A percentile compares a stretch with the other conserved stretches of the same genome.
Evolutionary conservation across 2,329 filamentous ascomycete genomes (phyloP).

Genomic region (Ophiobolus disseminans): DNA sequence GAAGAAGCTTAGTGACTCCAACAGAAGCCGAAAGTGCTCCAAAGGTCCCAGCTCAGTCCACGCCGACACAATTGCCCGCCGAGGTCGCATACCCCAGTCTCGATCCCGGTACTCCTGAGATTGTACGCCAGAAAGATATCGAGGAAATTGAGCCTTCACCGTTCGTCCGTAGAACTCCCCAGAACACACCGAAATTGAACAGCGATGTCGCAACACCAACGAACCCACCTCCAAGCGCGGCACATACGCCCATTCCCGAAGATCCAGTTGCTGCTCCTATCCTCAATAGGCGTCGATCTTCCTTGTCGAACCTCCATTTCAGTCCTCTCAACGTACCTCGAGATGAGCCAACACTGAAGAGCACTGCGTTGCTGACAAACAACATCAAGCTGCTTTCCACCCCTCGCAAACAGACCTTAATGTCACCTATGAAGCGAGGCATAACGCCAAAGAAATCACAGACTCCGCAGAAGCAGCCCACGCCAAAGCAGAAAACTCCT

Average conservation of each 20-base stretch:
- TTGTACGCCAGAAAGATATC: constrained; percentile 32
- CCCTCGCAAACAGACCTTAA: constrained; percentile 54
- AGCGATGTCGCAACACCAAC: constrained; percentile 30
- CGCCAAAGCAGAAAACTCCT: constrained; percentile 51
- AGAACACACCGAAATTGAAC: constrained; percentile 26
- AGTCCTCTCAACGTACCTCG: constrained; percentile 40
- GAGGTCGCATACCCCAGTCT: constrained; percentile 31
- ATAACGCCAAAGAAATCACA: constrained; percentile 47
- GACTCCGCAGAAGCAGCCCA: constrained; percentile 48
- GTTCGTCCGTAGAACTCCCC: constrained; percentile 37
- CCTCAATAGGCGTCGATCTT: constrained; percentile 44
- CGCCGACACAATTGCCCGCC: constrained; percentile 34
- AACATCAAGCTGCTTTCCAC: constrained; percentile 58
- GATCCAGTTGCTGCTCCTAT: constrained; percentile 46
- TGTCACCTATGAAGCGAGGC: constrained; percentile 52
- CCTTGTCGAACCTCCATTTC: constrained; percentile 43
- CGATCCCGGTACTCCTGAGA: constrained; percentile 38
- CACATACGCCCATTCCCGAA: constrained; percentile 31
- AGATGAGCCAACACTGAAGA: constrained; percentile 41
- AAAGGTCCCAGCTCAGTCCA: constrained; percentile 20
- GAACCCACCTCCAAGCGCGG: constrained; percentile 18
- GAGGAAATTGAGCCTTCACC: constrained; percentile 46
- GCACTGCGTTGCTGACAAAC: constrained; percentile 47
- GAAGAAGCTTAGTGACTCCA: constrained; percentile 14
- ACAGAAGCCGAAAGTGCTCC: constrained; percentile 14